These are phyloP conservation scores for Bruguiera sexangula DNA, from an alignment of 345 rosid species.

Conservation along the genomic window DNA sequence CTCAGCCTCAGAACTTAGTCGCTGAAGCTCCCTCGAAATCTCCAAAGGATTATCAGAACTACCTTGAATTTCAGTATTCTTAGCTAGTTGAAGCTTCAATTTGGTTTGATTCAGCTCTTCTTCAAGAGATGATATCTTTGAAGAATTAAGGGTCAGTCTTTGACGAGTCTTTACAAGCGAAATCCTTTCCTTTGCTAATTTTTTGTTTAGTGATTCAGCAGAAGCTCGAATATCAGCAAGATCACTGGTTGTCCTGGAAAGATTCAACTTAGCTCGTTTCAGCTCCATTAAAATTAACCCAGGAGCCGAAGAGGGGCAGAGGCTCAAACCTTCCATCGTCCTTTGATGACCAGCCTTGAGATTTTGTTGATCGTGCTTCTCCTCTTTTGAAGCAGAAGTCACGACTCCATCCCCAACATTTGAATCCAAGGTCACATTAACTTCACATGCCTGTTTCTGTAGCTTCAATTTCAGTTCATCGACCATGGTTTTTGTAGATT, in stretches of 20 bases:
- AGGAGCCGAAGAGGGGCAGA: conserved; percentile 47
- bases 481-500: conserved; percentile 50
- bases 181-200: conserved; percentile 63
- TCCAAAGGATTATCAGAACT: conserved; percentile 36
- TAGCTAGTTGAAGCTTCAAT: conserved; percentile 41
- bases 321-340: conserved; percentile 20
- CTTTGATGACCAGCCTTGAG: conserved; percentile 9
- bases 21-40: conserved; percentile 56
- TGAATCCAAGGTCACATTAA: conserved; percentile 27
- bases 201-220: conserved; percentile 59
- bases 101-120: conserved; percentile 55
- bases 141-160: conserved; percentile 53
- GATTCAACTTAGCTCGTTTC: conserved; percentile 79
- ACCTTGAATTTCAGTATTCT: conserved; percentile 35
- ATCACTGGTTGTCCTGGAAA: conserved; percentile 76
- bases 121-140: conserved; percentile 62
- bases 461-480: conserved; percentile 62
- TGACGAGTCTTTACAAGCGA: conserved; percentile 69
- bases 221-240: conserved; percentile 62
- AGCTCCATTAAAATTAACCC: conserved; percentile 69
- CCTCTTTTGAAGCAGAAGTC: conserved; percentile 26
- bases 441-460: conserved; percentile 50
- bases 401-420: conserved; percentile 12
- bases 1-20: conserved; percentile 64
- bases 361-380: conserved; percentile 30